phyloP scores from a whole-genome alignment of 2,329 filamentous ascomycete genomes.

The Incumbomyces lentus region DNA sequence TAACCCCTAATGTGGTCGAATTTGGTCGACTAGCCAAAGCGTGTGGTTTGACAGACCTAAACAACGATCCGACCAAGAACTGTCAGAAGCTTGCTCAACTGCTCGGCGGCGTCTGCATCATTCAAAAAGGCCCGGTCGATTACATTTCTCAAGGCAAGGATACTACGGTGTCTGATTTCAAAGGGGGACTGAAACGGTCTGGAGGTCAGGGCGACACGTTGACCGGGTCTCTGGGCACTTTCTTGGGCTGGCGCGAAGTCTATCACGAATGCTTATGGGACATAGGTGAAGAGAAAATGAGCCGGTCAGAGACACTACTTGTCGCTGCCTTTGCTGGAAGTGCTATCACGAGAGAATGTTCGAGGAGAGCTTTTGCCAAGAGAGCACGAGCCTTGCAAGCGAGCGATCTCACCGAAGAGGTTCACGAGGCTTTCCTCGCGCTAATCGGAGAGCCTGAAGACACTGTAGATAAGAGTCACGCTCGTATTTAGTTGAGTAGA shows the following conservation, averaged over 20 bases:
- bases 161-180: slow-evolving; percentile 65
- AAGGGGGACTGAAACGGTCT: slow-evolving; percentile 77
- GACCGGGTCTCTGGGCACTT: slow-evolving; percentile 78
- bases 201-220: slow-evolving; percentile 94
- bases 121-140: slow-evolving; percentile 80
- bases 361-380: slow-evolving; percentile 72
- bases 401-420: slow-evolving; percentile 82
- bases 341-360: slow-evolving; percentile 81
- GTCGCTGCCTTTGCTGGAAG: slow-evolving; percentile 80
- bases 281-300: slow-evolving; percentile 46
- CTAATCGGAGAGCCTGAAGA: slow-evolving; percentile 62
- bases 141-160: slow-evolving; percentile 65
- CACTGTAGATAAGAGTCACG: neutral
- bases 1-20: slow-evolving; percentile 93
- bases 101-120: slow-evolving; percentile 77
- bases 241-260: slow-evolving; percentile 77
- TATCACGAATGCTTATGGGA: slow-evolving; percentile 77
- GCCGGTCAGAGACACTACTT: slow-evolving; percentile 50
- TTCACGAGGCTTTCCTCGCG: slow-evolving; percentile 69
- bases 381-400: slow-evolving; percentile 84
- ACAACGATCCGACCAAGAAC: slow-evolving; percentile 35
- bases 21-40: slow-evolving; percentile 72
- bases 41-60: slow-evolving; percentile 49
- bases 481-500: neutral
- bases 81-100: slow-evolving; percentile 61